A percentile compares a stretch with the other conserved stretches of the same genome.
Conservation (phyloP, 257 asterid genomes). For the Ajuga chamaepitys region DNA sequence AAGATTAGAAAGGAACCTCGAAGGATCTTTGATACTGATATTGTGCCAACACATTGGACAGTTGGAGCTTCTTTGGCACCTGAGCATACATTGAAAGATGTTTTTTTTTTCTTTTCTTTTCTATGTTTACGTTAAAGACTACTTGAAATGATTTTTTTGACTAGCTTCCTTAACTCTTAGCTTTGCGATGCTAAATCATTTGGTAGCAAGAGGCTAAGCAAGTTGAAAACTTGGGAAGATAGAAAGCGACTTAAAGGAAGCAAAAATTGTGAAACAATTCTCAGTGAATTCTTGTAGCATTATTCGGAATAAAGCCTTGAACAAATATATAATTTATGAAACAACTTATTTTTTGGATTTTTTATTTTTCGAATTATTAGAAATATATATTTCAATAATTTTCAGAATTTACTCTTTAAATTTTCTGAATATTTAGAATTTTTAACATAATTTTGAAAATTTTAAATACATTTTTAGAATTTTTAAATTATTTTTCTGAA, state of each 20-base stretch:
- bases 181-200: slow-evolving; percentile 1
- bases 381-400: too few species aligned
- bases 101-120: too few species aligned
- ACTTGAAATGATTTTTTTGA: not conserved
- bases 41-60: slow-evolving; percentile 98
- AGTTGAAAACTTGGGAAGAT: not conserved
- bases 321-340: not conserved
- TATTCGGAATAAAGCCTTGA: not conserved
- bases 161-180: not conserved
- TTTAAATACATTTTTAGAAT: too few species aligned
- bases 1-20: slow-evolving; percentile 37
- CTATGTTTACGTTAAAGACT: too few species aligned
- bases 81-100: slow-evolving; percentile 23
- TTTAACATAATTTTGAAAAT: too few species aligned
- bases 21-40: slow-evolving; percentile 76
- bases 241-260: not conserved
- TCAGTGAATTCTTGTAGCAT: not conserved
- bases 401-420: too few species aligned
- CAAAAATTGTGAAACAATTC: not conserved
- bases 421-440: too few species aligned
- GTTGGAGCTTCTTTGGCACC: slow-evolving; percentile 96
- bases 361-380: too few species aligned
- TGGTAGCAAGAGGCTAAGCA: not conserved
- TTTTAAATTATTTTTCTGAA: too few species aligned
- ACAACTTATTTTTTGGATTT: not conserved